These are phyloP conservation scores for Hamamelis virginiana DNA, from an alignment of 164 flowering plant species.

Conservation along the genomic window DNA sequence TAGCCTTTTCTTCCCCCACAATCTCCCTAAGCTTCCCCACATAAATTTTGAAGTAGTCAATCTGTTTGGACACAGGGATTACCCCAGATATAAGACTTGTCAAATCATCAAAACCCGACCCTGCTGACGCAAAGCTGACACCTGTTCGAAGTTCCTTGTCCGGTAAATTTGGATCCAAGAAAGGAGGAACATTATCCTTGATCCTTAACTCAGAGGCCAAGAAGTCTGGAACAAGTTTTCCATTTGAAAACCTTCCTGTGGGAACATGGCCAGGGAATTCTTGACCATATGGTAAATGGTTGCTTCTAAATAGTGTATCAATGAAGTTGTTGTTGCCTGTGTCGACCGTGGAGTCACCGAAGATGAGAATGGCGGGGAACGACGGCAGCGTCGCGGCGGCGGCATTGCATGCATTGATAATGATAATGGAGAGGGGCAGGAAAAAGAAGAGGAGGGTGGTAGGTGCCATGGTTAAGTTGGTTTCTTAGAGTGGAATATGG, in stretches of 20 bases:
- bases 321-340: slow-evolving; percentile 66
- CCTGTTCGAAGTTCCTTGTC: slow-evolving; percentile 38
- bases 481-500: background rate
- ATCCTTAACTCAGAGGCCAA: slow-evolving; percentile 40
- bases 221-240: slow-evolving; percentile 49
- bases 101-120: slow-evolving; percentile 52
- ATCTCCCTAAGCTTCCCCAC: slow-evolving; percentile 25
- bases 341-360: slow-evolving; percentile 69
- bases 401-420: slow-evolving; percentile 2
- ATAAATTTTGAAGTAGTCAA: slow-evolving; percentile 27
- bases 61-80: slow-evolving; percentile 41
- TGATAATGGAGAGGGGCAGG: background rate
- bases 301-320: slow-evolving; percentile 14
- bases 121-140: slow-evolving; percentile 61
- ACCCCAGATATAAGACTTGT: slow-evolving; percentile 18
- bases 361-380: slow-evolving; percentile 47
- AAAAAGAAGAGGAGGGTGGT: background rate
- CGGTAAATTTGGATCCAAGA: slow-evolving; percentile 37
- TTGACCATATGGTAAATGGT: slow-evolving; percentile 48
- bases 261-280: slow-evolving; percentile 35
- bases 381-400: slow-evolving; percentile 11
- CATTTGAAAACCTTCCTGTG: slow-evolving; percentile 67
- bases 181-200: slow-evolving; percentile 55
- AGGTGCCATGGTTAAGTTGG: background rate
- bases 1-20: slow-evolving; percentile 39